phyloP scores from a whole-genome alignment of 257 asterid genomes.

The Solanum appendiculatum region DNA sequence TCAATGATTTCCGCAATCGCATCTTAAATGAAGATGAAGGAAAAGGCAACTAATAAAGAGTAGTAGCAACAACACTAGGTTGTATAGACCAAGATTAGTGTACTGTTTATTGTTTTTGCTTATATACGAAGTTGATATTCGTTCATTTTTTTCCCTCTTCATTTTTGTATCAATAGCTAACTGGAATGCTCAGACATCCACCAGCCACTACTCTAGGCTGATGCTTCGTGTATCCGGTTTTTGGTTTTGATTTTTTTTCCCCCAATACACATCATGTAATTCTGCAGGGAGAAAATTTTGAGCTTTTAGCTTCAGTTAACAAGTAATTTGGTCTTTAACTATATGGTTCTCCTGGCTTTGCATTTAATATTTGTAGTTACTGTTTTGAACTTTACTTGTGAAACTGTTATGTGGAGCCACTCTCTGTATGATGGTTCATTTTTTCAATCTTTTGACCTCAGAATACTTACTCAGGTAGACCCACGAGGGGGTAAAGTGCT shows the following conservation, averaged over 20 bases:
- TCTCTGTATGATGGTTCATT: neutral
- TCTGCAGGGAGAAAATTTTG: neutral
- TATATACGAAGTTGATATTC: neutral
- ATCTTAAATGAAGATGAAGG: constrained; percentile 98
- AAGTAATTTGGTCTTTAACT: neutral
- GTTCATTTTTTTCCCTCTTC: neutral
- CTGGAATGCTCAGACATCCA: neutral
- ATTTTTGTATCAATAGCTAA: neutral
- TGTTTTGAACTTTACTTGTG: neutral
- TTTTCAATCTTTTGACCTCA: neutral
- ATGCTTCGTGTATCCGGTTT: neutral
- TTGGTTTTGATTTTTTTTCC: neutral
- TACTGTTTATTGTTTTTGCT: neutral
- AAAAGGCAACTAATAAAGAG: constrained; percentile 43
- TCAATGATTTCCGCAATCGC: constrained; percentile 80
- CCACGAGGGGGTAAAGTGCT: neutral
- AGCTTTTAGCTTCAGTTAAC: neutral
- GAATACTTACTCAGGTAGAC: neutral
- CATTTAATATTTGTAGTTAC: neutral
- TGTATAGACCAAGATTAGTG: neutral
- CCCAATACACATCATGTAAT: neutral
- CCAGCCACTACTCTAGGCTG: neutral
- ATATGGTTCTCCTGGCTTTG: neutral
- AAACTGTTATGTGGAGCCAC: neutral
- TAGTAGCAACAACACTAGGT: neutral